A percentile compares a stretch with the other conserved stretches of the same genome.
Evolutionary conservation across 257 asterid genomes (phyloP).

Genomic region (Henckelia pumila): DNA sequence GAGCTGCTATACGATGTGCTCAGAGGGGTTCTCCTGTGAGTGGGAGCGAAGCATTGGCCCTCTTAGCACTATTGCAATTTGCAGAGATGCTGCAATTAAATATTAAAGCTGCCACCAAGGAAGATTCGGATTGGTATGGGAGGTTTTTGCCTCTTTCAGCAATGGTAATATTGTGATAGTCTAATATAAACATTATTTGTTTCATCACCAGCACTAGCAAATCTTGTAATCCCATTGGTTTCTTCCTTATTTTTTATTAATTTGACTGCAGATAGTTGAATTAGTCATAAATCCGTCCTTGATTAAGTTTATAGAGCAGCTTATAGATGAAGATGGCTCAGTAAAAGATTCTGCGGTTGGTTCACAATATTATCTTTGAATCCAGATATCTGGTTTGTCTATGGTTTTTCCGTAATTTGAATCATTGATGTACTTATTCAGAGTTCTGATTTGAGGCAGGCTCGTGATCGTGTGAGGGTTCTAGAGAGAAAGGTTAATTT

Average conservation of each 20-base stretch:
- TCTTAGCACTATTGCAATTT: slow-evolving; percentile 53
- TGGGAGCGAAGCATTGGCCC: slow-evolving; percentile 76
- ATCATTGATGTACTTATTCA: slow-evolving; percentile 35
- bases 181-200: too few relatives aligned
- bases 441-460: slow-evolving; percentile 76
- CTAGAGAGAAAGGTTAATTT: slow-evolving; percentile 78
- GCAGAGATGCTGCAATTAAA: slow-evolving; percentile 66
- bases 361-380: slow-evolving; percentile 22
- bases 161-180: slow-evolving; percentile 44
- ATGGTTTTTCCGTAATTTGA: not conserved
- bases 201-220: slow-evolving; percentile 5
- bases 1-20: slow-evolving; percentile 56
- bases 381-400: not conserved
- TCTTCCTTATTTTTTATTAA: slow-evolving; percentile 18
- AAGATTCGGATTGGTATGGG: slow-evolving; percentile 67
- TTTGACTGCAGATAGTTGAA: slow-evolving; percentile 69
- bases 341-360: slow-evolving; percentile 96
- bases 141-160: slow-evolving; percentile 84
- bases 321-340: slow-evolving; percentile 89
- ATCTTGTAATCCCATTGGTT: slow-evolving; percentile 8
- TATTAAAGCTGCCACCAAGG: slow-evolving; percentile 78
- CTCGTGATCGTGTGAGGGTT: slow-evolving; percentile 70
- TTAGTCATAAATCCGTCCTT: slow-evolving; percentile 51
- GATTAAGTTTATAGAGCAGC: slow-evolving; percentile 61
- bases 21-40: slow-evolving; percentile 60